Base-by-base conservation (phyloP, 805 yeast genomes). In the Wickerhamomyces chambardii region DNA sequence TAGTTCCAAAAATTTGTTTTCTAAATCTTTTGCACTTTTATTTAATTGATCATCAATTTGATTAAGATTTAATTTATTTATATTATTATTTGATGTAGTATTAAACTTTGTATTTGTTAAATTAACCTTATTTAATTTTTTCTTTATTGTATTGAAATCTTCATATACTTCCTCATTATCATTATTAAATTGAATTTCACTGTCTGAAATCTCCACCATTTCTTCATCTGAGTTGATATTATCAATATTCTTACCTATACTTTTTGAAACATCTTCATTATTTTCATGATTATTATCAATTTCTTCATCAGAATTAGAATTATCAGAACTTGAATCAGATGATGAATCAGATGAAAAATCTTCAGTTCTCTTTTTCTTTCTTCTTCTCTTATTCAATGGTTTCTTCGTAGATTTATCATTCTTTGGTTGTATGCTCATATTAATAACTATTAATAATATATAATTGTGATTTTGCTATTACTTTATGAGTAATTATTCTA, bases 351-450 rank as follows among this genome's bases (percentile, higher is more conserved):
- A 58, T 3, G 64, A 58, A 2, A 77, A 73, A 44, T 78, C 86
- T 34, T 79, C 85, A 0, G 90, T 81, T 76, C 89, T 80, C 73
- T 87, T 77, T 74, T 79, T 81, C 70, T 80, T 80, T 50, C 79
- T 66, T 42, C 84, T 71, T 47, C 84, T 66, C 43, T 73, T 64
- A 33, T 53, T 43, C 2, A 33, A 29, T 21, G 31, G 39, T 17
- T 45, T 31, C 30, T 38, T 43, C 16, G 37, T 35, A 2, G 18
- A 22, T 15, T 41, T 37, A 2, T 44, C 45, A 28, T 41, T 48
- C 36, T 43, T 50, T 15, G 56, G 48, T 28, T 43, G 42, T 38
- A 45, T 40, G 32, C 48, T 40, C 56, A 51, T 51, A 2, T 9
- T 25, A 9, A 5, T 5, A 11, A 11, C 15, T 18, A 5, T 21